Conservation (phyloP, 2,329 filamentous ascomycete genomes). For the Lecanicillium sp. region DNA sequence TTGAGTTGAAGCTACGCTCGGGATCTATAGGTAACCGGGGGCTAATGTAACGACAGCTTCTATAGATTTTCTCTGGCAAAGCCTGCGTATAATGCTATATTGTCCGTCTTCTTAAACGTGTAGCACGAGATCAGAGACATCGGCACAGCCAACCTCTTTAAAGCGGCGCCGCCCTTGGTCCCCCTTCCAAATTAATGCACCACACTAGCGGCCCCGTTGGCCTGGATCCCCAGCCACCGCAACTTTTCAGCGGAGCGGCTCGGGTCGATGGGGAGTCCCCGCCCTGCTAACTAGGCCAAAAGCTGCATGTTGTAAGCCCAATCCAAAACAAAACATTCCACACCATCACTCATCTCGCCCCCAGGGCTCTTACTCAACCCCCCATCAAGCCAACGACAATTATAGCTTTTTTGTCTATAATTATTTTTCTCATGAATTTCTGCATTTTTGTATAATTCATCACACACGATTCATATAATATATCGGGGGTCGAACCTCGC, state of each 20-base stretch:
- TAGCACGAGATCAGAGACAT: no score
- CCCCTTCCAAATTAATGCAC: conserved; percentile 3
- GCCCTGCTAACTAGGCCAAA: neutral
- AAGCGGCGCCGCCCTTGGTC: conserved; percentile 2
- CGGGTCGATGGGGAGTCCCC: conserved; percentile 8
- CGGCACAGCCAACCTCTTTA: no score
- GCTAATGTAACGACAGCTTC: no score
- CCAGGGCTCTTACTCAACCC: no score
- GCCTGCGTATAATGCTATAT: no score
- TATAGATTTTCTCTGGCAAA: no score
- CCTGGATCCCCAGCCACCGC: conserved; percentile 9
- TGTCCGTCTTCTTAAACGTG: no score
- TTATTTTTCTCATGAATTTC: no score
- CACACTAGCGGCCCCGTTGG: conserved; percentile 3
- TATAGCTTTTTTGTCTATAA: no score
- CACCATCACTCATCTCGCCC: neutral
- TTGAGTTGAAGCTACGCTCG: neutral
- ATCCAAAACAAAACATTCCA: neutral
- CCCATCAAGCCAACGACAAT: no score
- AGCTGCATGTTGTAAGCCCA: neutral
- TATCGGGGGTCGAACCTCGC: neutral
- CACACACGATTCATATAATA: neutral
- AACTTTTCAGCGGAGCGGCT: conserved; percentile 9
- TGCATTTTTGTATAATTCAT: no score
- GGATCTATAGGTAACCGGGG: no score